Evolutionary conservation across 2,329 filamentous ascomycete species (phyloP).

Genomic region (Lachnellula willkommii): DNA sequence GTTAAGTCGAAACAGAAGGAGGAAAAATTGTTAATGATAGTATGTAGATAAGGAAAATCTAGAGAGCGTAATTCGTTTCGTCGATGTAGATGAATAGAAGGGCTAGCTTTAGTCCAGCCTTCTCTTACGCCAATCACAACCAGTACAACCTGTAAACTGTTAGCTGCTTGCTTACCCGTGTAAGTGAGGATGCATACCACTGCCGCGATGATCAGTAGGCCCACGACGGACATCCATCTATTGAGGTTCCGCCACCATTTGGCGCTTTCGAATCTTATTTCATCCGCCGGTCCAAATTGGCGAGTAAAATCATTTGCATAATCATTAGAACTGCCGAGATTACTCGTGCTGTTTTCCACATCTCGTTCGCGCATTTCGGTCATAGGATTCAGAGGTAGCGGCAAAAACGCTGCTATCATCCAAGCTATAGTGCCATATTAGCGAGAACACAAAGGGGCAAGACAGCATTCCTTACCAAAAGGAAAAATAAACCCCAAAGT

Average conservation of each 20-base stretch:
- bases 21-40: not conserved
- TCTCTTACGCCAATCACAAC: slow-evolving; percentile 23
- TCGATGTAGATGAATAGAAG: not conserved
- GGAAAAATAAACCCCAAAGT: slow-evolving; percentile 73
- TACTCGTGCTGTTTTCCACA: slow-evolving; percentile 27
- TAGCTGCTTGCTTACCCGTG: not conserved
- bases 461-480: slow-evolving; percentile 47
- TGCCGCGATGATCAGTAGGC: slow-evolving; percentile 48
- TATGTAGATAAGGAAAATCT: not conserved
- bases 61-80: no score
- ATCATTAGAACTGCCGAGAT: slow-evolving; percentile 22
- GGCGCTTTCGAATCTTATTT: slow-evolving; percentile 46
- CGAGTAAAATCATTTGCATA: slow-evolving; percentile 22
- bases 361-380: slow-evolving; percentile 45
- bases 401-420: slow-evolving; percentile 73
- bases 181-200: slow-evolving; percentile 36
- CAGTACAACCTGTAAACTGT: slow-evolving; percentile 23
- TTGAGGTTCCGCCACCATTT: slow-evolving; percentile 60
- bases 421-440: slow-evolving; percentile 49
- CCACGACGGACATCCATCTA: slow-evolving; percentile 54
- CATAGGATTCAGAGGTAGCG: slow-evolving; percentile 57
- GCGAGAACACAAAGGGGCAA: not conserved
- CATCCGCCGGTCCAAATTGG: slow-evolving; percentile 29
- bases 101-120: slow-evolving; percentile 14
- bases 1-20: not conserved